Conservation (phyloP, 2,329 filamentous ascomycete genomes). For the Beauveria sp. region DNA sequence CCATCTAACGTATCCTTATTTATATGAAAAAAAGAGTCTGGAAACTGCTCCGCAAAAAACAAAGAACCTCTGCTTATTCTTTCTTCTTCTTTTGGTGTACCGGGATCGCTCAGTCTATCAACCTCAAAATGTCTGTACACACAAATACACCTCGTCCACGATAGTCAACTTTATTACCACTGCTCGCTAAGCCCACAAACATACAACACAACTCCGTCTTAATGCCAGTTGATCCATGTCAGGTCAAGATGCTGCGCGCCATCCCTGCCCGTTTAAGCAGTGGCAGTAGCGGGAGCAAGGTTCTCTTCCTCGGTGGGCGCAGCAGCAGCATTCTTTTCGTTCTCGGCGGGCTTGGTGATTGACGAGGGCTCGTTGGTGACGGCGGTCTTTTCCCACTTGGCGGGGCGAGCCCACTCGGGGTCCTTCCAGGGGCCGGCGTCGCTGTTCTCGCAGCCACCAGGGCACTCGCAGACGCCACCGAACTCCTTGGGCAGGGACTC, state of each 20-base stretch:
- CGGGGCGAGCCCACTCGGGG: slow-evolving; percentile 54
- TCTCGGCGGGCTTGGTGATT: slow-evolving; percentile 24
- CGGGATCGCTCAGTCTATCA: neutral
- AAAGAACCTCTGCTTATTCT: neutral
- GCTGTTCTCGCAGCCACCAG: slow-evolving; percentile 75
- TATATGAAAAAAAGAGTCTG: neutral
- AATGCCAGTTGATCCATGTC: neutral
- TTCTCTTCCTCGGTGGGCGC: slow-evolving; percentile 26
- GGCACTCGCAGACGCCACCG: slow-evolving; percentile 76
- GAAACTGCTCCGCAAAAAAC: neutral
- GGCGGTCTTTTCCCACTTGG: slow-evolving; percentile 53
- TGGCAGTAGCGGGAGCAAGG: slow-evolving; percentile 23
- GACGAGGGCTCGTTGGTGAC: slow-evolving; percentile 34
- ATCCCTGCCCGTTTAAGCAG: neutral
- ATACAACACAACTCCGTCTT: slow-evolving; percentile 10
- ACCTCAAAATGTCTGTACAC: neutral
- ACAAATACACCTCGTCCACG: neutral
- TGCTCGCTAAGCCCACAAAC: slow-evolving; percentile 10
- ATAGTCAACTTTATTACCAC: slow-evolving; percentile 3
- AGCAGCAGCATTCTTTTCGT: slow-evolving; percentile 20
- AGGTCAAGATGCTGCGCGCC: neutral
- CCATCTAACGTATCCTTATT: neutral
- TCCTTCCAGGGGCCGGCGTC: slow-evolving; percentile 89
- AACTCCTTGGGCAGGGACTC: slow-evolving; percentile 87
- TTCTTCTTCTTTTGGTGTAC: slow-evolving; percentile 11